Base-by-base conservation (phyloP, 306 rosid species). In the Casuarina equisetifolia region DNA sequence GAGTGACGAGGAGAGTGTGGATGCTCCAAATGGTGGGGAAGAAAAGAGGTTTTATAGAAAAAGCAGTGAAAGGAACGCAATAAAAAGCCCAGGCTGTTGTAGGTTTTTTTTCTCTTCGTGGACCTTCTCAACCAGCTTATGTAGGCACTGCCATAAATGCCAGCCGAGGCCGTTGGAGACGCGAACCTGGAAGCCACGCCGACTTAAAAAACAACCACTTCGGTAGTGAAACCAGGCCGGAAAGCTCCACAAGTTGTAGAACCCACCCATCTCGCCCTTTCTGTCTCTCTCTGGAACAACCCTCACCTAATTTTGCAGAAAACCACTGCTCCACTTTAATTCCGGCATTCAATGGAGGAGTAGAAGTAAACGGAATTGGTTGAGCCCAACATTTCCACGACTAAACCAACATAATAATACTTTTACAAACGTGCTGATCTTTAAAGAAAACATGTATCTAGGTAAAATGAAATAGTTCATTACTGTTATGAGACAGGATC, bases 101-200 rank as follows among this genome's bases (percentile, higher is more conserved):
- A 39, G 15, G 71, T 40, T 68, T 77, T 20, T 32, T 52, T 58
- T 74, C 8, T 20, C 17, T 10, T 0, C 20, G 64, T 59, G 15
- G 53, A 45, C 76, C 50, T 32, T 9, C 48, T 1, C 10, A 72
- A 25, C 13, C 11, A n/a, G 6, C 57, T 40, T 72, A 3, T 69
- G 40, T 53, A 58, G 48, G 75, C 82, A 32, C 68, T 39, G 58
- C 62, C 84, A 84, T 84, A 80, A 89, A 87, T 87, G 87, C 80
- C 80, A 45, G 48, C 80, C 15, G 7, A 43, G 75, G 81, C 80
- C 80, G 93, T 84, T 87, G 92, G 85, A 59, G 15, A 25, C 38
- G 17, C 8, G 6, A 69, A 53, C 59, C 3, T 20, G 51, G 68
- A 40, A 35, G 71, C 11, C 48, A 39, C 74, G 42, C 48, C 69